Evolutionary conservation across 2,329 filamentous ascomycete genomes (phyloP).

Genomic region (Rhynchosporium secalis): DNA sequence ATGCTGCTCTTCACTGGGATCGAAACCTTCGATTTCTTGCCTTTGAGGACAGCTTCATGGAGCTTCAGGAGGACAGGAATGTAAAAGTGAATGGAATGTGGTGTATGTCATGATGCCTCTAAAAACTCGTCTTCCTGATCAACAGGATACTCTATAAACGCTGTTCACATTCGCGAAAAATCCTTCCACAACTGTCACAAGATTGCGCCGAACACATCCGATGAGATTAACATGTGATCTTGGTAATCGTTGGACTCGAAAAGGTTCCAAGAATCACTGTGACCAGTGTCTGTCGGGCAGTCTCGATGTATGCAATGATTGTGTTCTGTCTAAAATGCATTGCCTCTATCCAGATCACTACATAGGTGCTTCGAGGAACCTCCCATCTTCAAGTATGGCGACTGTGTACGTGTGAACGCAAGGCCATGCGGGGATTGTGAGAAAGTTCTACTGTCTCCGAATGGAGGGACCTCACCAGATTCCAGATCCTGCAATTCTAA

Average conservation of each 20-base stretch:
- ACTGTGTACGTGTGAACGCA: slow-evolving; percentile 15
- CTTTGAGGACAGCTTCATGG: slow-evolving; percentile 5
- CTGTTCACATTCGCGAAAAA: slow-evolving; percentile 8
- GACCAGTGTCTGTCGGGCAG: background rate
- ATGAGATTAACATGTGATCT: slow-evolving; percentile 7
- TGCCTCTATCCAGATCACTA: slow-evolving; percentile 5
- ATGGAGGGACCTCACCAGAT: slow-evolving; percentile 6
- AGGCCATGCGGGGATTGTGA: slow-evolving; percentile 10
- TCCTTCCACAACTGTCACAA: slow-evolving; percentile 9
- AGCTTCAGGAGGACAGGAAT: background rate
- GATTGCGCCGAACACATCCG: background rate
- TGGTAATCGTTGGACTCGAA: background rate
- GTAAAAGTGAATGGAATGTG: background rate
- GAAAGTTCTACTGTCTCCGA: slow-evolving; percentile 5
- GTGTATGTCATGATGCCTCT: background rate
- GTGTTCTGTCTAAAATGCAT: background rate
- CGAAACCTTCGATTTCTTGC: slow-evolving; percentile 11
- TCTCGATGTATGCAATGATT: slow-evolving; percentile 9
- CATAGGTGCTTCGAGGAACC: background rate
- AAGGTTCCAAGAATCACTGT: slow-evolving; percentile 3
- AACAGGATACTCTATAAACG: background rate
- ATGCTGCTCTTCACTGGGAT: slow-evolving; percentile 9
- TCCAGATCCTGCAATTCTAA: slow-evolving; percentile 8
- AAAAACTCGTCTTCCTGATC: background rate
- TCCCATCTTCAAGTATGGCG: slow-evolving; percentile 7